These are phyloP conservation scores for Sporothrix protearum DNA, from an alignment of 2,329 filamentous ascomycete species.

Conservation along the genomic window DNA sequence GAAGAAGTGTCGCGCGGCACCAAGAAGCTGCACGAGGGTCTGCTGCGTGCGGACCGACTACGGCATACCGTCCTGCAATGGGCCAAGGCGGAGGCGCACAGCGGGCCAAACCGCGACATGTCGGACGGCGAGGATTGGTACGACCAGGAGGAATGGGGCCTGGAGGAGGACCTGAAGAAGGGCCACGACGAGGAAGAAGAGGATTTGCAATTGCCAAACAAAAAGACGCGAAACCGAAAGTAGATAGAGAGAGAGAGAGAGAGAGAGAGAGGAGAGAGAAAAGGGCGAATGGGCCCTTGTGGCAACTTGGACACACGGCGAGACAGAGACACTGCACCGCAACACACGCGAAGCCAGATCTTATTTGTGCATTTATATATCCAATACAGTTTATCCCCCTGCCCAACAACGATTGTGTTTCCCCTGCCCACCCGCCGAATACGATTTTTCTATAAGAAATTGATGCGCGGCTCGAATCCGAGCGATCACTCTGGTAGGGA, in stretches of 20 bases:
- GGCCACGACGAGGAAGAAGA: conserved; percentile 81
- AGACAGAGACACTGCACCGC: neutral
- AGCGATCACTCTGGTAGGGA: no score
- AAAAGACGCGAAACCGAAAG: conserved; percentile 59
- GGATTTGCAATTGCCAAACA: conserved; percentile 57
- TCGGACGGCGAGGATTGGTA: conserved; percentile 90
- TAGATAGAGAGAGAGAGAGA: conserved; percentile 30
- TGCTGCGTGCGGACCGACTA: conserved; percentile 69
- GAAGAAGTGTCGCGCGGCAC: conserved; percentile 75
- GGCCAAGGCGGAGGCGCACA: conserved; percentile 74
- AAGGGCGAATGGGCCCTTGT: neutral
- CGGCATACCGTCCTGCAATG: conserved; percentile 68
- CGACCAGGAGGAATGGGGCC: conserved; percentile 73
- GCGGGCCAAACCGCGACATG: conserved; percentile 65
- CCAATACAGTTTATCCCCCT: conserved; percentile 7
- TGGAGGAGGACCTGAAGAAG: conserved; percentile 73
- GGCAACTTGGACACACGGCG: neutral
- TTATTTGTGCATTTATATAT: conserved; percentile 14
- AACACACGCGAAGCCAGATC: neutral
- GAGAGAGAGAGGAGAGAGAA: neutral
- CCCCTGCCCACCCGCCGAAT: no score
- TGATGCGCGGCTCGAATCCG: no score
- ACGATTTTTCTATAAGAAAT: no score
- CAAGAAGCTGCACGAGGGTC: conserved; percentile 63
- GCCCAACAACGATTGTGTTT: no score